Evolutionary conservation across 108 stramenopile species (phyloP).

Genomic region (Pinguiococcus pyrenoidosus): DNA sequence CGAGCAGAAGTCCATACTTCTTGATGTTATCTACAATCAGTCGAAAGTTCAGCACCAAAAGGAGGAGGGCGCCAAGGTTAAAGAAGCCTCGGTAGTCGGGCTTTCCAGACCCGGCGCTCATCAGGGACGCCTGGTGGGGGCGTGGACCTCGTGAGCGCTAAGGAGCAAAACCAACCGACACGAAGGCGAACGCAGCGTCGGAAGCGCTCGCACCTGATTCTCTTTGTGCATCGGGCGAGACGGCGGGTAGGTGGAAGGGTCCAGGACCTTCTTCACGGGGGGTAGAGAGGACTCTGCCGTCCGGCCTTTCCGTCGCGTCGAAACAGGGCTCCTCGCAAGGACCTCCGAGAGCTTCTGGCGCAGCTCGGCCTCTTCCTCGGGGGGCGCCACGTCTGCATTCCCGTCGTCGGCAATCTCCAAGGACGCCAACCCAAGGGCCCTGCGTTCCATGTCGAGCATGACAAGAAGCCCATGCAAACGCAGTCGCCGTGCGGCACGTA

Average conservation of each 20-base stretch:
- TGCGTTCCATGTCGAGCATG: too few species aligned
- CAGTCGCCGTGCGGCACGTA: too few species aligned
- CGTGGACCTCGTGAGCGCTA: not conserved
- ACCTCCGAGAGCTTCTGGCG: too few species aligned
- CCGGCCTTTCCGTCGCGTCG: too few species aligned
- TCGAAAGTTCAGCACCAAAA: constrained; percentile 3
- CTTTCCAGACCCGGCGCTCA: not conserved
- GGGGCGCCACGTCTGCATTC: too few species aligned
- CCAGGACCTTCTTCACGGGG: constrained; percentile 7
- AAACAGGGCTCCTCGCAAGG: too few species aligned
- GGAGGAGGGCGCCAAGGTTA: constrained; percentile 7
- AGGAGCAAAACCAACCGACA: not conserved
- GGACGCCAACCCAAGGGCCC: too few species aligned
- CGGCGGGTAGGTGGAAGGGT: constrained; percentile 7
- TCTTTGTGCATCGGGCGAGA: constrained; percentile 14
- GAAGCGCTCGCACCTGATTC: not conserved
- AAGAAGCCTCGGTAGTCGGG: constrained; percentile 13
- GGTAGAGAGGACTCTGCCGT: too few species aligned
- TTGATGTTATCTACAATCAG: constrained; percentile 6
- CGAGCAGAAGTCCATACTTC: too few species aligned
- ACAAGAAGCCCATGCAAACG: too few species aligned
- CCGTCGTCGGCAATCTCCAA: too few species aligned
- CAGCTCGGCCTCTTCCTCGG: too few species aligned
- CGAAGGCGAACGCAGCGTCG: not conserved
- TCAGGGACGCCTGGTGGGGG: not conserved